Evolutionary conservation across 352 stramenopile genomes (phyloP).

Genomic region (Pythium phragmiticola): DNA sequence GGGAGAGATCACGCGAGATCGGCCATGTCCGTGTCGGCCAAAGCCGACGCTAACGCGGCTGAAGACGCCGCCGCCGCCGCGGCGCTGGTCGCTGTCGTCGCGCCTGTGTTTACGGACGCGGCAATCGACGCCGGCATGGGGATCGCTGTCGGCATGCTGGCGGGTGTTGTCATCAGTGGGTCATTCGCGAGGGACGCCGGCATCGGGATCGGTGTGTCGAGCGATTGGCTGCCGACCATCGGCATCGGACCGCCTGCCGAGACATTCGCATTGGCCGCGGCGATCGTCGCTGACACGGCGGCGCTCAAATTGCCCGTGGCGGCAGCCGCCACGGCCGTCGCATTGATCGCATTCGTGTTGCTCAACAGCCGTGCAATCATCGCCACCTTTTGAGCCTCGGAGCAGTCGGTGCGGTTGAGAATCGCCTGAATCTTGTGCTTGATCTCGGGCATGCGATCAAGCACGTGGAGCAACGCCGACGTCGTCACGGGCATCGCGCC

Average conservation of each 20-base stretch:
- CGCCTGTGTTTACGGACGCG: background rate
- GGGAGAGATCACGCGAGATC: slow-evolving; percentile 12
- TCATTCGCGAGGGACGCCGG: slow-evolving; percentile 23
- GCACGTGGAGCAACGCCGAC: slow-evolving; percentile 72
- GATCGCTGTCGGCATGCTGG: slow-evolving; percentile 2
- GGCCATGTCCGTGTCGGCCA: slow-evolving; percentile 22
- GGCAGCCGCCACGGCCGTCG: slow-evolving; percentile 27
- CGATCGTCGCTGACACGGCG: slow-evolving; percentile 28
- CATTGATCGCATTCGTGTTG: slow-evolving; percentile 79
- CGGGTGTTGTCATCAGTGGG: slow-evolving; percentile 1
- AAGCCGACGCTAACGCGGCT: slow-evolving; percentile 12
- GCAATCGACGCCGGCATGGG: slow-evolving; percentile 11
- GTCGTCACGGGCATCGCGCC: slow-evolving; percentile 70
- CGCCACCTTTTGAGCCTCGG: slow-evolving; percentile 85
- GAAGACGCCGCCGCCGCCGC: slow-evolving; percentile 13
- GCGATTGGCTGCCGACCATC: background rate
- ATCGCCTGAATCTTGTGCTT: slow-evolving; percentile 91
- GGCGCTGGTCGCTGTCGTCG: slow-evolving; percentile 5
- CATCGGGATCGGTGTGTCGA: slow-evolving; percentile 31
- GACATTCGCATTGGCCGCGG: slow-evolving; percentile 6
- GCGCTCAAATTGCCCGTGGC: slow-evolving; percentile 27
- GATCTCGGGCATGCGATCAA: slow-evolving; percentile 87
- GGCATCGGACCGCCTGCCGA: background rate
- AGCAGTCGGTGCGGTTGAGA: slow-evolving; percentile 79
- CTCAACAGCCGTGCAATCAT: slow-evolving; percentile 86